Base-by-base conservation (phyloP, 257 asterid species). In the Solanum neorickii region DNA sequence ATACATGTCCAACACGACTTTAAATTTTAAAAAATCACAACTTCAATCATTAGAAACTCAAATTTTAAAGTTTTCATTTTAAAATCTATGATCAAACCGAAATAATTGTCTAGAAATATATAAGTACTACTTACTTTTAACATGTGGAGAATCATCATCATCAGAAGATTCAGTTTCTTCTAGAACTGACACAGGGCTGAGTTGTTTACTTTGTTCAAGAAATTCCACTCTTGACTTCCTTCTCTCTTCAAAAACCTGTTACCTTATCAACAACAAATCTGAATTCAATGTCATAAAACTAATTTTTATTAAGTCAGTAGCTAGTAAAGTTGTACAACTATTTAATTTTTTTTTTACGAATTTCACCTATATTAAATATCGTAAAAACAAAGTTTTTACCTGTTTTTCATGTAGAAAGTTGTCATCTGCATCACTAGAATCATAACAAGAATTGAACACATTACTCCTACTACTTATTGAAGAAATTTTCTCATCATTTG, bases 101-200 rank as follows among this genome's bases (percentile, higher is more conserved):
- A 33, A 33, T 33, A 33, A 1, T 33, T 33, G 35, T 33, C 35
- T 0, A 33, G 5, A 31, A 29, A 13, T 14, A 2, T 13, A 69
- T 33, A 33, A 33, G 10, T 37, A 74, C 4, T 56, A 83, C 90
- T 86, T 89, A 94, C 95, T 88, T 44, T 89, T 86, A 65, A 89
- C 89, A 87, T 86, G 33, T 72, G 93, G 93, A 77, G 94, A 90
- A 10, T 82, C 92, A 84, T 91, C 92, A 86, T 91, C 90, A 78
- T 87, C 87, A 3, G 90, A 86, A 4, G 90, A 85, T 89, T 92
- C 89, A 86, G 93, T 86, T 89, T 92, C 95, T 88, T 94, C 93
- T 82, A 94, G 92, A 52, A 94, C 94, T 42, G 98, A 96, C 41
- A 92, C 91, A 75, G 98, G 97, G 87, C 96, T 93, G 62, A 94